A percentile compares a stretch with the other conserved stretches of the same genome.
Evolutionary conservation across 495 filamentous ascomycete species (phyloP).

Genomic region (Geopyxis carbonaria): DNA sequence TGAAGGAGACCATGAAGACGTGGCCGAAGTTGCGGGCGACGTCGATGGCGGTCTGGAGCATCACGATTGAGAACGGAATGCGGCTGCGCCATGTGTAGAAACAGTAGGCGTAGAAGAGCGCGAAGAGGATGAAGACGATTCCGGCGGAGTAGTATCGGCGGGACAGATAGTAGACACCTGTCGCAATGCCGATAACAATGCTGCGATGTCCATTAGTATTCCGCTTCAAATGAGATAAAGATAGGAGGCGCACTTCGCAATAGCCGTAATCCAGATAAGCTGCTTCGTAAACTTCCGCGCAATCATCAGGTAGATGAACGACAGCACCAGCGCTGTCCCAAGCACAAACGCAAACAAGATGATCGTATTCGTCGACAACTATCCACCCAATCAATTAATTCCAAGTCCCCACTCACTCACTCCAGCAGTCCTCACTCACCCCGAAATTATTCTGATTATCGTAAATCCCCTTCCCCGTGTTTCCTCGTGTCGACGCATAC

Average conservation of each 20-base stretch:
- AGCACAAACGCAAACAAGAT: slow-evolving; percentile 68
- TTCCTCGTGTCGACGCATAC: slow-evolving; percentile 48
- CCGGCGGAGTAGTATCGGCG: slow-evolving; percentile 60
- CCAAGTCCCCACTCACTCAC: background rate
- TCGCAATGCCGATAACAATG: slow-evolving; percentile 48
- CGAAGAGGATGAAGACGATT: slow-evolving; percentile 70
- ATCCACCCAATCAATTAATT: background rate
- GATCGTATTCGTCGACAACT: slow-evolving; percentile 66
- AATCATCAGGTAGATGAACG: slow-evolving; percentile 55
- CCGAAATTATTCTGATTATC: slow-evolving; percentile 44
- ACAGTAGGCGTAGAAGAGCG: slow-evolving; percentile 61
- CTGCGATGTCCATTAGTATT: slow-evolving; percentile 6
- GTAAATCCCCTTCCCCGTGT: slow-evolving; percentile 61
- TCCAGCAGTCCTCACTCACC: slow-evolving; percentile 4
- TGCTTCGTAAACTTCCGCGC: slow-evolving; percentile 73
- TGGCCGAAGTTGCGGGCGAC: slow-evolving; percentile 68
- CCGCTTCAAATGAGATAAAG: background rate
- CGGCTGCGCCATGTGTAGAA: slow-evolving; percentile 70
- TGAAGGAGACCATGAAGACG: slow-evolving; percentile 65
- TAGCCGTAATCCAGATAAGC: slow-evolving; percentile 74
- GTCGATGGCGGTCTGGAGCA: slow-evolving; percentile 77
- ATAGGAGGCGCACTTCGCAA: slow-evolving; percentile 32
- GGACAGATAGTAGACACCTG: slow-evolving; percentile 49
- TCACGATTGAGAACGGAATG: slow-evolving; percentile 77
- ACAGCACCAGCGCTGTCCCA: slow-evolving; percentile 50